Conservation (phyloP, 2,329 filamentous ascomycete genomes). For the Beauveria pseudobassiana region DNA sequence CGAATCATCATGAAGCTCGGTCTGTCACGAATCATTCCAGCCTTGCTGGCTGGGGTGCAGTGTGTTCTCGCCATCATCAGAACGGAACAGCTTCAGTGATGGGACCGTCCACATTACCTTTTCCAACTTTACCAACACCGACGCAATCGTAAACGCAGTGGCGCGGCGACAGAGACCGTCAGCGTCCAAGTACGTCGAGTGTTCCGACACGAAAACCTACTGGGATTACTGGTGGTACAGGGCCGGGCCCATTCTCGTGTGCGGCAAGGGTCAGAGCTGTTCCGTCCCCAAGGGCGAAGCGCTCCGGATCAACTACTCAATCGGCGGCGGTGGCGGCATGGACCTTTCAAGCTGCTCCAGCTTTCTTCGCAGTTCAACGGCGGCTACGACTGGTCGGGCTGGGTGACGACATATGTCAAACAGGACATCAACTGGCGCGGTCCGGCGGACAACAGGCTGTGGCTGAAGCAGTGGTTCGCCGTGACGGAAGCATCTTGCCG, state of each 20-base stretch:
- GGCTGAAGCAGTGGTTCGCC: conserved; percentile 5
- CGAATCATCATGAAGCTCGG: background rate
- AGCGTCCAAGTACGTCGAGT: background rate
- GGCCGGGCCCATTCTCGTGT: background rate
- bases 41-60: background rate
- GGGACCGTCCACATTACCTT: background rate
- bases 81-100: background rate
- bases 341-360: background rate
- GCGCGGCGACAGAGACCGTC: background rate
- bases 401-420: background rate
- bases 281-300: background rate
- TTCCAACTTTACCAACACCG: background rate
- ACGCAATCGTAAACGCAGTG: background rate
- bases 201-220: background rate
- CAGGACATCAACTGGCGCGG: background rate
- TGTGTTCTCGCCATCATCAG: background rate
- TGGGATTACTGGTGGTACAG: conserved; percentile 5
- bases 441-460: background rate
- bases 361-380: background rate
- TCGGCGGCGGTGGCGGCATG: background rate
- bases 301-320: background rate
- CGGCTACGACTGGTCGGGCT: background rate
- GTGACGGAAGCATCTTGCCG: background rate
- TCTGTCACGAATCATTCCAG: background rate
- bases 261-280: background rate